Percentiles rank a stretch among this genome's conserved stretches.
These are phyloP conservation scores for Plasmopara muralis DNA, from an alignment of 352 stramenopile species.

Conservation along the genomic window DNA sequence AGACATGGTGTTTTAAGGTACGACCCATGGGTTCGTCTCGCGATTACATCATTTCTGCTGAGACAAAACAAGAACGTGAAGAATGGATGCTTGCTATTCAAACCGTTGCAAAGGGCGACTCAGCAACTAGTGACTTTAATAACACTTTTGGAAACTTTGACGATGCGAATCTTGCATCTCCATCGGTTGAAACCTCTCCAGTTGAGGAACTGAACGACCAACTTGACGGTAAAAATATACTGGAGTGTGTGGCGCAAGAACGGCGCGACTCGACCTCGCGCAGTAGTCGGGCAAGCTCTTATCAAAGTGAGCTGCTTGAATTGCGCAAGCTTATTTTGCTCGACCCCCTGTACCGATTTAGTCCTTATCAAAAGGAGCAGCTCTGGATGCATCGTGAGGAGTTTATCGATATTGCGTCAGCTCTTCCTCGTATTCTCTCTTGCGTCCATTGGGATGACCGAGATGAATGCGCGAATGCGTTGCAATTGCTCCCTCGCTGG, in stretches of 20 bases:
- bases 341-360: slow-evolving; percentile 76
- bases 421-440: slow-evolving; percentile 70
- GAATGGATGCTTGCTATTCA: slow-evolving; percentile 86
- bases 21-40: slow-evolving; percentile 62
- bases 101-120: slow-evolving; percentile 62
- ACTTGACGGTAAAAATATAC: slow-evolving; percentile 50
- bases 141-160: slow-evolving; percentile 31
- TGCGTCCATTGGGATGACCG: slow-evolving; percentile 78
- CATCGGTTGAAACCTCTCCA: slow-evolving; percentile 20
- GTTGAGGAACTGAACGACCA: slow-evolving; percentile 51
- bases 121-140: slow-evolving; percentile 17
- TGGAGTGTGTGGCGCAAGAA: slow-evolving; percentile 29
- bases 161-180: slow-evolving; percentile 12
- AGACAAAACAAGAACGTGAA: slow-evolving; percentile 86
- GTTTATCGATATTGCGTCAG: slow-evolving; percentile 64
- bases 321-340: slow-evolving; percentile 74
- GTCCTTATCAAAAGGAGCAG: slow-evolving; percentile 75
- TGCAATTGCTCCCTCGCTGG: slow-evolving; percentile 67
- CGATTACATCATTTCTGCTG: slow-evolving; percentile 78
- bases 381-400: slow-evolving; percentile 79
- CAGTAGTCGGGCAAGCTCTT: slow-evolving; percentile 52
- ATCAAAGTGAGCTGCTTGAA: slow-evolving; percentile 43
- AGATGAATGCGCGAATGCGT: slow-evolving; percentile 58
- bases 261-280: slow-evolving; percentile 53
- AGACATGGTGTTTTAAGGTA: slow-evolving; percentile 86